Evolutionary conservation across 1,284 basidiomycete genomes (phyloP), one percentile per base, ranked within the genome.

Genomic region (Cystobasidium slooffiae): DNA sequence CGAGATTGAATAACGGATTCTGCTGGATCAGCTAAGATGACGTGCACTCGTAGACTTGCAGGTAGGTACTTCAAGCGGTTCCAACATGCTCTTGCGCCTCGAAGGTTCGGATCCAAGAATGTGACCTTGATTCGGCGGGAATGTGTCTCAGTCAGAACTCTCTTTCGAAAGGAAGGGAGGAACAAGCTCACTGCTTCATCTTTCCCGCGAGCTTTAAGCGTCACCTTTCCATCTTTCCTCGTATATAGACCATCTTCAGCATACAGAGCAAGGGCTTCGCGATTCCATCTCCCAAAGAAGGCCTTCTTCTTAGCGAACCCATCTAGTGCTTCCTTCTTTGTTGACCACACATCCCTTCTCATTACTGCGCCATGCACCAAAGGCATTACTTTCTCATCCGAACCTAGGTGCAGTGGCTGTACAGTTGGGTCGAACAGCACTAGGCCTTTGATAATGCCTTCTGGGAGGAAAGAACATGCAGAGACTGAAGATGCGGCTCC

Each of bases 351-450:
- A 37, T 78, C 76, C 49, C 68, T 66, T 51, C 79, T 52, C 12
- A 76, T 68, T 5, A 80, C 39, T 14, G 79, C 79, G 0, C 77
- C 77, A 9, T 47, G 44, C 37, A 77, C 73, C 10, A 78, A 55
- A 1, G 90, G 89, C 14, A 86, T 86, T 1, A 79, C 52, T 0
- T 78, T 72, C 59, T 81, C 76, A 75, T 76, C 51, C 84, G 81
- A 68, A 43, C 51, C 64, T 47, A 56, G 75, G 53, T 39, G 64
- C 31, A 75, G 41, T 1, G 83, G 83, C 2, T 84, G 76, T 49
- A 93, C 87, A 68, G 92, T 86, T 0, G 95, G 93, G 80, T 97
- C 94, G 31, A 95, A 83, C 14, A 95, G 86, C 58, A 93, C 84
- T 46, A 96, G 82, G 0, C 87, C 87, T 16, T 88, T 85, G 82